Conservation (phyloP, 108 stramenopile species). For the Heterococcus sp. region DNA sequence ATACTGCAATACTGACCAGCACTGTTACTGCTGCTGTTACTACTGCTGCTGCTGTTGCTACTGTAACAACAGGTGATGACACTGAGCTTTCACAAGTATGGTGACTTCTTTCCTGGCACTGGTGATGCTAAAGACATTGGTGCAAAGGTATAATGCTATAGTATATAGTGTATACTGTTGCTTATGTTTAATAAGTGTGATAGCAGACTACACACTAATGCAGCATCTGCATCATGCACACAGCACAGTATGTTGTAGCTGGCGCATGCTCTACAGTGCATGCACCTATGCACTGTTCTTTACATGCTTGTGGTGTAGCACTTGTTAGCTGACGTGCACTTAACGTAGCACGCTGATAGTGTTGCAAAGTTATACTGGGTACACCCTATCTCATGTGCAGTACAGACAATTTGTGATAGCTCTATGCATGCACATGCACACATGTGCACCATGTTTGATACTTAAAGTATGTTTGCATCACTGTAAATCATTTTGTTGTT, state of each 20-base stretch:
- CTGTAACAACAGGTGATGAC: constrained; percentile 94
- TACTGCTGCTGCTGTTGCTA: not conserved
- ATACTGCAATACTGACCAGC: not conserved
- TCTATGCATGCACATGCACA: too few species aligned
- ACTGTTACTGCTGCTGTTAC: not conserved
- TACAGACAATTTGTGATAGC: too few species aligned
- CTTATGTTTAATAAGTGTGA: not conserved
- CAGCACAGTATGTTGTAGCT: too few species aligned
- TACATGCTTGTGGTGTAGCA: too few species aligned
- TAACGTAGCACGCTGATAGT: too few species aligned
- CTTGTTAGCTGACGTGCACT: too few species aligned
- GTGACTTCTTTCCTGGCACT: constrained; percentile 98
- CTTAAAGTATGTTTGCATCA: not conserved
- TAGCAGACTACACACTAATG: not conserved
- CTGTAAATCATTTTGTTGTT: not conserved
- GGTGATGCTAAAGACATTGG: constrained; percentile 94
- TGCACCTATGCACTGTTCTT: too few species aligned
- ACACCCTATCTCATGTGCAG: too few species aligned
- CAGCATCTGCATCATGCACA: too few species aligned
- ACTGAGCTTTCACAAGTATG: constrained; percentile 96
- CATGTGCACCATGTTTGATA: not conserved
- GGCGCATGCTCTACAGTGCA: too few species aligned
- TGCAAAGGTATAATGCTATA: constrained; percentile 60
- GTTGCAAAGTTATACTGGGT: not conserved
- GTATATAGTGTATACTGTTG: not conserved